phyloP scores from a whole-genome alignment of 2,329 filamentous ascomycete species.

The Trichophyton schoenleinii region DNA sequence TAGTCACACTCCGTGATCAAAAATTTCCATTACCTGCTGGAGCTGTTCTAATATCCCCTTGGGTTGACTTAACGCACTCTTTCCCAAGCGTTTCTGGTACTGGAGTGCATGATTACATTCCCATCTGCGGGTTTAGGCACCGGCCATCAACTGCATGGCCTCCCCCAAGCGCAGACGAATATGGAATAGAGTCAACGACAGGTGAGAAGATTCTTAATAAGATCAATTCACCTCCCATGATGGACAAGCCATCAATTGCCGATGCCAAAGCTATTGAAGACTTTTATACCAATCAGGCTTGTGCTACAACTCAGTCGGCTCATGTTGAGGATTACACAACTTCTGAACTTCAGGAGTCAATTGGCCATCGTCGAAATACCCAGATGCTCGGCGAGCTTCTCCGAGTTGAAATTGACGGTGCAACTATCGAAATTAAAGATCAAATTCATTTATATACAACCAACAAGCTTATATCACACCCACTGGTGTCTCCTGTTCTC shows the following conservation, averaged over 20 bases:
- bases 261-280: conserved; percentile 10
- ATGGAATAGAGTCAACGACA: conserved; percentile 36
- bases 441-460: conserved; percentile 84
- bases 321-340: conserved; percentile 12
- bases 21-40: conserved; percentile 76
- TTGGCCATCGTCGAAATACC: conserved; percentile 15
- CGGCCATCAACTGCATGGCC: conserved; percentile 87
- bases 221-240: conserved; percentile 9
- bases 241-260: conserved; percentile 4
- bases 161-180: conserved; percentile 69
- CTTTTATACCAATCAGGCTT: conserved; percentile 13
- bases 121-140: conserved; percentile 74
- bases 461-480: conserved; percentile 74
- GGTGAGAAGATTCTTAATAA: conserved; percentile 30
- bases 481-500: conserved; percentile 76
- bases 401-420: conserved; percentile 57
- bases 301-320: conserved; percentile 24
- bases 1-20: conserved; percentile 71
- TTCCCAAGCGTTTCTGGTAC: conserved; percentile 77
- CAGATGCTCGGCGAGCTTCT: conserved; percentile 32
- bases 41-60: conserved; percentile 81
- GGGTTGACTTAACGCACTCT: conserved; percentile 91
- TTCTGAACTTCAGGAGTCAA: background rate
- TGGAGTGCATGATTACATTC: conserved; percentile 73
- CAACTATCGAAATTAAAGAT: conserved; percentile 63